Evolutionary conservation across 345 rosid species (phyloP).

Genomic region (Populus ilicifolia): DNA sequence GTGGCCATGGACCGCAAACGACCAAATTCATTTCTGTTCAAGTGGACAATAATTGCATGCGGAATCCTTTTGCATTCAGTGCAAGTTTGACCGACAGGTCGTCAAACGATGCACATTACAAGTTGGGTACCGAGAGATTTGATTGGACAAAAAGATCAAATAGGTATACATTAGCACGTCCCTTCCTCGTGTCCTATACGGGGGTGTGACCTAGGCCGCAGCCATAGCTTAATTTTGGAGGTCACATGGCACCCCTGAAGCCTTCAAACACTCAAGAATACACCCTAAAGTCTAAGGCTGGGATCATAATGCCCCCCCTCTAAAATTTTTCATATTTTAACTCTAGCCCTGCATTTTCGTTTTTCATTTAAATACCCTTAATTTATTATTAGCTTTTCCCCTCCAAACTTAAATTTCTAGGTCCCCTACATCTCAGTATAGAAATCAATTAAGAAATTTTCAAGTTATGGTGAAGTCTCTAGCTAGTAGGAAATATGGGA

Average conservation of each 20-base stretch:
- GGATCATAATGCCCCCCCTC: too few species aligned
- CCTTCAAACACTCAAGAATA: too few species aligned
- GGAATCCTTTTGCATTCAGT: neutral
- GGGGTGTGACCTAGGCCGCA: neutral
- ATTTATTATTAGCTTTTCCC: neutral
- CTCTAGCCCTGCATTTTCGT: too few species aligned
- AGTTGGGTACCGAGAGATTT: conserved; percentile 2
- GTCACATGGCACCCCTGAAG: neutral
- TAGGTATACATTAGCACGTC: neutral
- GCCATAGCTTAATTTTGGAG: neutral
- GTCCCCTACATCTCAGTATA: too few species aligned
- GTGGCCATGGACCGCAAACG: neutral
- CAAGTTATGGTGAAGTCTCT: too few species aligned
- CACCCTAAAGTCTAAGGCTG: too few species aligned
- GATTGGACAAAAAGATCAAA: neutral
- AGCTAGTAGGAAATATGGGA: too few species aligned
- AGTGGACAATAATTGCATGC: neutral
- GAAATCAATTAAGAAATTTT: too few species aligned
- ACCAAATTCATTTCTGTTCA: neutral
- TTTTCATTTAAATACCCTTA: too few species aligned
- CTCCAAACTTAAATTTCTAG: neutral
- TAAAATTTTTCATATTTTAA: too few species aligned
- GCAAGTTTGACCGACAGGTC: neutral
- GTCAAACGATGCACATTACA: conserved; percentile 6
- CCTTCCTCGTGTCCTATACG: neutral